Evolutionary conservation across 164 flowering plant genomes (phyloP).

Genomic region (Dillenia suffruticosa): DNA sequence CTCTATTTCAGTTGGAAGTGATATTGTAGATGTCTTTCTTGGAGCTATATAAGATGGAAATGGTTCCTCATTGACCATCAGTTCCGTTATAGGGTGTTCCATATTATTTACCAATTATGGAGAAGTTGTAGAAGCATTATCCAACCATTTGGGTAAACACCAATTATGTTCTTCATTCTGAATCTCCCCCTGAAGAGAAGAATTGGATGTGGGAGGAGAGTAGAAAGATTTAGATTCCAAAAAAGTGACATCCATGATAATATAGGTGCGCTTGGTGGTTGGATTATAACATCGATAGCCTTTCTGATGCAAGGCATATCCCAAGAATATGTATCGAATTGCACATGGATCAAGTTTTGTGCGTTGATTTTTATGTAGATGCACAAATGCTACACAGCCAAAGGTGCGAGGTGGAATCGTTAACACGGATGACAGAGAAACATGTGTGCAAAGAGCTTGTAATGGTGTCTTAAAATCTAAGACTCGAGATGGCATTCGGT

Average conservation of each 20-base stretch:
- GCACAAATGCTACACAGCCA: not conserved
- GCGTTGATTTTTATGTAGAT: not conserved
- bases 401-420: not conserved
- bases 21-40: not conserved
- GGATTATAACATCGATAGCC: no score
- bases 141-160: constrained; percentile 1
- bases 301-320: not conserved
- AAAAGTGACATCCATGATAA: constrained; percentile 14
- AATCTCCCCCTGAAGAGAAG: constrained; percentile 9
- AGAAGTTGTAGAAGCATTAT: not conserved
- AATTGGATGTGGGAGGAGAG: not conserved
- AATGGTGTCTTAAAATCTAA: not conserved
- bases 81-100: no score
- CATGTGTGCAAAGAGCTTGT: not conserved
- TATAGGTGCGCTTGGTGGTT: not conserved
- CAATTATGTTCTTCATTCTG: constrained; percentile 5
- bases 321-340: not conserved
- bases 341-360: constrained; percentile 3
- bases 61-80: no score
- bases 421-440: not conserved
- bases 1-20: not conserved
- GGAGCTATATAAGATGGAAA: not conserved
- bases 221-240: constrained; percentile 4
- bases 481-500: not conserved
- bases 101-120: not conserved